Evolutionary conservation across 345 rosid species (phyloP).

Genomic region (Euclidium syriacum): DNA sequence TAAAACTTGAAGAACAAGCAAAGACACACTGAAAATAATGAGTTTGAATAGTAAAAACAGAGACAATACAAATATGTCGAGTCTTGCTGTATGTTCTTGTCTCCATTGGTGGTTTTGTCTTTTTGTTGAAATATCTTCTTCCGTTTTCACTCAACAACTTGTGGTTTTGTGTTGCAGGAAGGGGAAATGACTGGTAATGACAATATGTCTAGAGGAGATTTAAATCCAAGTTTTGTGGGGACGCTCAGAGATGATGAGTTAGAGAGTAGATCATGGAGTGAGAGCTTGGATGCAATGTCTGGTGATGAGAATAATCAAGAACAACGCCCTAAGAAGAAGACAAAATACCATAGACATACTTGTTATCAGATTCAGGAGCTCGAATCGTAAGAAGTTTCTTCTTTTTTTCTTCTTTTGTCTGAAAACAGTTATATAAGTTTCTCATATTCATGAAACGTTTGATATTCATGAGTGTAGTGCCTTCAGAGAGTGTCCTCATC

Average conservation of each 20-base stretch:
- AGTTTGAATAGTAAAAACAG: conserved; percentile 16
- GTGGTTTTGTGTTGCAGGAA: conserved; percentile 29
- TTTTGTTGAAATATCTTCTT: neutral
- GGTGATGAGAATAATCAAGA: conserved; percentile 54
- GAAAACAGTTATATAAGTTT: neutral
- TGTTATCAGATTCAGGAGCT: conserved; percentile 69
- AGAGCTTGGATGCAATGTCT: conserved; percentile 49
- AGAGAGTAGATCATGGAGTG: conserved; percentile 58
- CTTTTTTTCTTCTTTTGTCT: neutral
- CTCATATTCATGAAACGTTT: neutral
- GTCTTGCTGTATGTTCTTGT: conserved; percentile 27
- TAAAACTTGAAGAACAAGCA: conserved; percentile 21
- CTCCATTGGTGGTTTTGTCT: conserved; percentile 5
- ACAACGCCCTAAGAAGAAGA: conserved; percentile 33
- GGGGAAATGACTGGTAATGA: conserved; percentile 40
- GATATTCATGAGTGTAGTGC: conserved; percentile 31
- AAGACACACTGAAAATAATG: neutral
- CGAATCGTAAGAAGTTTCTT: conserved; percentile 44
- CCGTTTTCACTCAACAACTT: conserved; percentile 3
- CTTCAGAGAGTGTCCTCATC: conserved; percentile 69
- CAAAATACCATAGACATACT: conserved; percentile 70
- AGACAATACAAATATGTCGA: conserved; percentile 8
- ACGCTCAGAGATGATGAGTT: conserved; percentile 41
- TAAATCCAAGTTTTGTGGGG: conserved; percentile 37
- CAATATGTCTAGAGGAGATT: conserved; percentile 41